A percentile compares a stretch with the other conserved stretches of the same genome.
Conservation (phyloP, 495 filamentous ascomycete genomes). For the Sporormia fimetaria region DNA sequence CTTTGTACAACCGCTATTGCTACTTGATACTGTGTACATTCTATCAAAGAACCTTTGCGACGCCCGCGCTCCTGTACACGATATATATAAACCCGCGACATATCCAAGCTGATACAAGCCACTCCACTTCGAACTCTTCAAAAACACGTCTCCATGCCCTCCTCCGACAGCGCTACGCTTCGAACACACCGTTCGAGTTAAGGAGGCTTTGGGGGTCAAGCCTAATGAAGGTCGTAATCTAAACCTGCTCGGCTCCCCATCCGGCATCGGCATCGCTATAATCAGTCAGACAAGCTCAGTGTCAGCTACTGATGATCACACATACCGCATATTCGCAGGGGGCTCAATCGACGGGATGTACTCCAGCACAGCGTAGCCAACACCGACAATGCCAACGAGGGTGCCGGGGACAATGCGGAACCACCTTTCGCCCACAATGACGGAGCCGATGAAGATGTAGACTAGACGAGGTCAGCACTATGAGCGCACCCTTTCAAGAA, state of each 20-base stretch:
- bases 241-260: conserved; percentile 90
- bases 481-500: not conserved
- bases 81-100: too few species aligned
- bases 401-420: conserved; percentile 29
- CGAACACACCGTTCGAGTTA: too few species aligned
- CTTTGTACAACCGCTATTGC: too few species aligned
- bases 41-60: too few species aligned
- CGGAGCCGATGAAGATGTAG: conserved; percentile 89
- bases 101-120: too few species aligned
- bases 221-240: conserved; percentile 23
- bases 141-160: too few species aligned
- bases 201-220: too few species aligned
- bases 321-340: conserved; percentile 82
- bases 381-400: conserved; percentile 31
- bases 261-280: conserved; percentile 60
- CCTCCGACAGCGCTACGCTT: too few species aligned
- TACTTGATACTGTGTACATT: too few species aligned
- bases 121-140: too few species aligned
- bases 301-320: not conserved
- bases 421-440: conserved; percentile 55
- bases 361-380: conserved; percentile 55
- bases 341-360: conserved; percentile 95
- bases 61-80: too few species aligned
- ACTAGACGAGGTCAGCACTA: conserved; percentile 42
- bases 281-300: conserved; percentile 1